phyloP scores from a whole-genome alignment of 139 green algal genomes.

The Chlorella ohadii region DNA sequence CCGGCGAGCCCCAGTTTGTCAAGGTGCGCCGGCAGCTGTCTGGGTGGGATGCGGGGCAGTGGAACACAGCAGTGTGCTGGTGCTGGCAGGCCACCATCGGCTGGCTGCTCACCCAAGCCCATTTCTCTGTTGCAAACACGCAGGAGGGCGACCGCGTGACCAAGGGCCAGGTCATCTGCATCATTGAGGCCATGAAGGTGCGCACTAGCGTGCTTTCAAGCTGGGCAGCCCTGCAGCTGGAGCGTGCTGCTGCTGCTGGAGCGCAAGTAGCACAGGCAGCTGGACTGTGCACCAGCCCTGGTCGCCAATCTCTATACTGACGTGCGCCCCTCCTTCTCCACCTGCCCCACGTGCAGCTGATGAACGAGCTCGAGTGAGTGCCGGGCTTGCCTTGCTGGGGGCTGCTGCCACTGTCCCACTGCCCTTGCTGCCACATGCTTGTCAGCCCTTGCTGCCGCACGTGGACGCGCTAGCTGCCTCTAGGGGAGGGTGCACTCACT shows the following conservation, averaged over 20 bases:
- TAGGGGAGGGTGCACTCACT: too few species aligned
- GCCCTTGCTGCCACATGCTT: not conserved
- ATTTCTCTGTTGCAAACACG: too few species aligned
- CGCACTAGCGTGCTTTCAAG: too few species aligned
- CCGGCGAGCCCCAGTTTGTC: constrained; percentile 91
- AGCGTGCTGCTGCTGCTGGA: too few species aligned
- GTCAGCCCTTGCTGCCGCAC: too few species aligned
- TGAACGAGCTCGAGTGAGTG: constrained; percentile 95
- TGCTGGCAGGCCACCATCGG: not conserved
- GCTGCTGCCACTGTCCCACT: too few species aligned
- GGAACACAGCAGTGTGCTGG: not conserved
- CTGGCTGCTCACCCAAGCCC: not conserved
- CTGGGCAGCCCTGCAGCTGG: too few species aligned
- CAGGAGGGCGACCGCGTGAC: constrained; percentile 88
- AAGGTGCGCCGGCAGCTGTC: constrained; percentile 56
- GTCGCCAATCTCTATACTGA: too few species aligned
- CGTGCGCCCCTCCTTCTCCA: too few species aligned
- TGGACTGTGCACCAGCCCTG: too few species aligned
- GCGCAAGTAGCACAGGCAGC: too few species aligned
- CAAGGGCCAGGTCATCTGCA: constrained; percentile 95
- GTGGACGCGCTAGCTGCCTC: too few species aligned
- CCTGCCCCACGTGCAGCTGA: constrained; percentile 85
- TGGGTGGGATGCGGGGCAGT: not conserved
- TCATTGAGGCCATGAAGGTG: constrained; percentile 83
- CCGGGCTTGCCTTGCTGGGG: not conserved